A percentile compares a stretch with the other conserved stretches of the same genome.
These are phyloP conservation scores for Colletotrichum lindemuthianum DNA, from an alignment of 2,329 filamentous ascomycete genomes.

Conservation along the genomic window DNA sequence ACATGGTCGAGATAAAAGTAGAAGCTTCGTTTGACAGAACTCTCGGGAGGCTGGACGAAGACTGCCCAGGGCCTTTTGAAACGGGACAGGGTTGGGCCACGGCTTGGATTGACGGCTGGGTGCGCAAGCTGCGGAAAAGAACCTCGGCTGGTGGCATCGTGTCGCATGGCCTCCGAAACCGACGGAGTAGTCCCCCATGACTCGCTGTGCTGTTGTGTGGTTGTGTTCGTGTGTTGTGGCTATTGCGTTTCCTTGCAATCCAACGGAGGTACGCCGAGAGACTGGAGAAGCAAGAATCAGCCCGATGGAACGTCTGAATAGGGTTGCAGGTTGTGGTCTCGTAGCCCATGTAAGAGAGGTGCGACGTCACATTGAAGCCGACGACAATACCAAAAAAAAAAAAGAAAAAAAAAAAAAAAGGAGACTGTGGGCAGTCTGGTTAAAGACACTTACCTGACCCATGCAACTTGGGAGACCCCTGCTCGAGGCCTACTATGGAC, in stretches of 20 bases:
- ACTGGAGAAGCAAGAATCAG: too few relatives aligned
- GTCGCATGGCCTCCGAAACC: conserved; percentile 7
- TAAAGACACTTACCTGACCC: conserved; percentile 3
- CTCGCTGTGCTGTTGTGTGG: background rate
- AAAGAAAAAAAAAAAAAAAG: background rate
- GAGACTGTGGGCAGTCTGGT: background rate
- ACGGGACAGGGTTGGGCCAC: background rate
- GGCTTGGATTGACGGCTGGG: background rate
- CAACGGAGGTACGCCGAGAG: too few relatives aligned
- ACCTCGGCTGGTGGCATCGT: background rate
- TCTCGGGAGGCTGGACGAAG: conserved; percentile 8
- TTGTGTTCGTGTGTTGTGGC: too few relatives aligned
- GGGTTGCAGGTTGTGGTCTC: too few relatives aligned
- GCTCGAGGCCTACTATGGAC: too few relatives aligned
- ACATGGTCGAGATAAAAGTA: conserved; percentile 7
- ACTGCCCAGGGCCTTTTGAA: background rate
- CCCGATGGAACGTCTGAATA: too few relatives aligned
- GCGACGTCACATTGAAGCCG: conserved; percentile 2
- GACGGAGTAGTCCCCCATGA: background rate
- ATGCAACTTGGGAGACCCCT: background rate
- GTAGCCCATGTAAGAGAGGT: background rate
- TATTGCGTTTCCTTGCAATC: background rate
- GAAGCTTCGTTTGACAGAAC: conserved; percentile 5
- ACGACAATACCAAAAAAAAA: background rate
- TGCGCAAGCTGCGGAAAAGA: background rate